Evolutionary conservation across 306 rosid genomes (phyloP), one percentile per base, ranked within the genome.

Genomic region (Luffa acutangula): DNA sequence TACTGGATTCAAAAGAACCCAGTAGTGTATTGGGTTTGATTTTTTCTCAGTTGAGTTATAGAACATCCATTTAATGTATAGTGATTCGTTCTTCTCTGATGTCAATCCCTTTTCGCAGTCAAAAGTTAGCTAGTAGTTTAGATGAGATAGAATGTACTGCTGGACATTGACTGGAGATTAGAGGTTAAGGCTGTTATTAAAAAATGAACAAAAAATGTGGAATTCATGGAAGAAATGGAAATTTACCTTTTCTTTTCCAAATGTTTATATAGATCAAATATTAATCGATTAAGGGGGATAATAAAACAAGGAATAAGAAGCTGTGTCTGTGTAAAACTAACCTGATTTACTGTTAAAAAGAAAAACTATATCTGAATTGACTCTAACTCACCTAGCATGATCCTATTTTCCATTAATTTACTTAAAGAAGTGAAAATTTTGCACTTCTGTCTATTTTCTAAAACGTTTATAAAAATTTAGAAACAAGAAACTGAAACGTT

Each of bases 261-360:
- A 49, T 51, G 43, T 51, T 74, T 74, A 74, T 45, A 51, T 25
- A 25, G 1, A 25, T 25, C 31, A 25, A 25, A 25, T 25, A 25
- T 25, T 74, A 3, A 49, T 33, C 37, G 43, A 69, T 69, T 17
- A 74, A 14, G 41, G 51, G 39, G 12, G 31, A 25, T 41, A 41
- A 31, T 67, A 79, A 80, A 85, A 76, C 81, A 84, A 90, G 63
- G 87, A 88, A 82, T 80, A 85, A 90, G 85, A 82, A 77, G 59
- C 64, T 64, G 60, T 82, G 60, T 82, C 87, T 81, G 82, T 83
- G 80, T 84, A 84, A 80, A 82, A 80, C 81, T 87, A 85, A 63
- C 77, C 84, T 80, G 77, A 78, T 77, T 74, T 81, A 2, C 87
- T 89, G 84, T 88, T 17, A 62, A 74, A 66, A 66, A 15, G 74